Evolutionary conservation across 192 early-diverging fungal species (phyloP).

Genomic region (Coemansia sp.): DNA sequence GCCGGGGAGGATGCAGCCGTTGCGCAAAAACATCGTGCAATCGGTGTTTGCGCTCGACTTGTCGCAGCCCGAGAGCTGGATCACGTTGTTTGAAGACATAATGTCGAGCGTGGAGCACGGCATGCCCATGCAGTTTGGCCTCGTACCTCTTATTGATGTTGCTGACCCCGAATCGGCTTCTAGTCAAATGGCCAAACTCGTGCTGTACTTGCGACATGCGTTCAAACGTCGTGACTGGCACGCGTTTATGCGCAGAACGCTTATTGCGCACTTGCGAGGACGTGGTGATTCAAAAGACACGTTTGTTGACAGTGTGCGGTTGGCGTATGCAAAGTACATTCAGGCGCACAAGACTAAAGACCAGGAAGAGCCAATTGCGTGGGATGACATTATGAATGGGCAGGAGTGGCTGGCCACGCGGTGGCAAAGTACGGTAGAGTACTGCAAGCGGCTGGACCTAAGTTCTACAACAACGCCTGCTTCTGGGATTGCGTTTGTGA

Average conservation of each 20-base stretch:
- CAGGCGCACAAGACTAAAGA: slow-evolving; percentile 32
- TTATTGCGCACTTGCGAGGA: slow-evolving; percentile 16
- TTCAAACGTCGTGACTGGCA: slow-evolving; percentile 39
- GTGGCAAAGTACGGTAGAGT: slow-evolving; percentile 30
- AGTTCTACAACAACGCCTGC: slow-evolving; percentile 26
- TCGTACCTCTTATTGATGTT: slow-evolving; percentile 66
- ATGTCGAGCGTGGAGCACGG: slow-evolving; percentile 63
- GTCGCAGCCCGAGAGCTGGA: slow-evolving; percentile 50
- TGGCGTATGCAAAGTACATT: slow-evolving; percentile 25
- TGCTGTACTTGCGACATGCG: slow-evolving; percentile 40
- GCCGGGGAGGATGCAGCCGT: slow-evolving; percentile 69
- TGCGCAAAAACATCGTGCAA: slow-evolving; percentile 79
- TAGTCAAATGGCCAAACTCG: slow-evolving; percentile 35
- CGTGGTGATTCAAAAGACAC: not conserved
- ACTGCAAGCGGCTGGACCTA: slow-evolving; percentile 45
- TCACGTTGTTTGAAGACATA: slow-evolving; percentile 66
- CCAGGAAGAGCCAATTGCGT: slow-evolving; percentile 20
- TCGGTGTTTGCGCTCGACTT: slow-evolving; percentile 76
- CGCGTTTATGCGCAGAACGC: slow-evolving; percentile 24
- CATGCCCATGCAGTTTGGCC: slow-evolving; percentile 84
- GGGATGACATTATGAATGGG: slow-evolving; percentile 27
- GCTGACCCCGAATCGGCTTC: slow-evolving; percentile 6
- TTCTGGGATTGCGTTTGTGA: slow-evolving; percentile 66
- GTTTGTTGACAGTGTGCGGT: slow-evolving; percentile 19
- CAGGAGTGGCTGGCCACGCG: slow-evolving; percentile 27